Evolutionary conservation across 1,284 basidiomycete genomes (phyloP).

Genomic region (Ustilago tritici): DNA sequence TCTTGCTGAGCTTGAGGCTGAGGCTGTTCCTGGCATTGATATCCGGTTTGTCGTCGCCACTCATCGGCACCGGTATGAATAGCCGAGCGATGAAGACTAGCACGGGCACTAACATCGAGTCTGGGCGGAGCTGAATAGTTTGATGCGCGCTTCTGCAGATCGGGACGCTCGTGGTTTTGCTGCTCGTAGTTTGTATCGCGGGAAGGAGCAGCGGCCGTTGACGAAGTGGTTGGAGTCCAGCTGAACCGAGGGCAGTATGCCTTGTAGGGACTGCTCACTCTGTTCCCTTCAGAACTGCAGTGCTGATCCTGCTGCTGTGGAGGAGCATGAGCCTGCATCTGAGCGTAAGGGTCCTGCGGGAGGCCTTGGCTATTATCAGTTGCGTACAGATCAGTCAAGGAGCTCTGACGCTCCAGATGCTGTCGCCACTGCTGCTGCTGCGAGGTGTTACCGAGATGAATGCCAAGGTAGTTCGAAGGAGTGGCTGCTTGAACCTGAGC

Average conservation of each 20-base stretch:
- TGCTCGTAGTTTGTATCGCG: not conserved
- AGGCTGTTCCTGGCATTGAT: not conserved
- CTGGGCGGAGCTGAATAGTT: conserved; percentile 1
- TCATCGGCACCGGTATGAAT: conserved; percentile 9
- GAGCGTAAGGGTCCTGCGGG: conserved; percentile 1
- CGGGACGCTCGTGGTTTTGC: conserved; percentile 2
- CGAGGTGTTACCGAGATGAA: conserved; percentile 12
- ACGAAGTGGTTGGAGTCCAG: conserved; percentile 1
- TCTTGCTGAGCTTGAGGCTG: not conserved
- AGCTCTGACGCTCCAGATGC: not conserved
- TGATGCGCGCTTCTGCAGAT: not conserved
- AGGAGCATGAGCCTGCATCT: not conserved
- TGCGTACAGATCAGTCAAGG: conserved; percentile 3
- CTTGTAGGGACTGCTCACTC: conserved; percentile 19
- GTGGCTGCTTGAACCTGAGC: not conserved
- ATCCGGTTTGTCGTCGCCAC: not conserved
- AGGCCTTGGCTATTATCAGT: not conserved
- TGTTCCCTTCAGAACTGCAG: conserved; percentile 5
- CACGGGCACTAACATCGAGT: not conserved
- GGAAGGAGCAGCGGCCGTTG: not conserved
- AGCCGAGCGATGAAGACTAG: conserved; percentile 15
- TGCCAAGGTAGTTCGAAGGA: conserved; percentile 25
- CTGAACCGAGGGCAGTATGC: conserved; percentile 17
- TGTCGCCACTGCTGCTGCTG: conserved; percentile 22
- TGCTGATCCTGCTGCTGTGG: conserved; percentile 7